Percentiles rank a stretch among this genome's conserved stretches.
Conservation (phyloP, 1,284 basidiomycete genomes). For the Ceratobasidium papillatum region DNA sequence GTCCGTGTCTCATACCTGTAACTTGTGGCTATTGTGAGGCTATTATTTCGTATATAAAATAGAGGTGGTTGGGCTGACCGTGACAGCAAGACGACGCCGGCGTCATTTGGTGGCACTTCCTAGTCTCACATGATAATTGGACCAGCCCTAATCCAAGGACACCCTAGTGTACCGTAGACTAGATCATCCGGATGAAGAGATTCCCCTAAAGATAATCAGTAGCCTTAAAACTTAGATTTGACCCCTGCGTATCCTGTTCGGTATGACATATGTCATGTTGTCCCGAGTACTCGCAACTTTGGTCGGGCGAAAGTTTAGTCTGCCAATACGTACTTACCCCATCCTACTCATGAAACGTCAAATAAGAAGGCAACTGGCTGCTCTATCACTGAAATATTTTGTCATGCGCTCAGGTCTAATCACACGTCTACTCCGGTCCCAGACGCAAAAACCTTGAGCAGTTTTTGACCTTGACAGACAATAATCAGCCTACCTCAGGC, state of each 20-base stretch:
- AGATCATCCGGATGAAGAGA: not conserved
- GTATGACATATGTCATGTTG: not conserved
- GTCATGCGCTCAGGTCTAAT: not conserved
- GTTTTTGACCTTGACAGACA: not conserved
- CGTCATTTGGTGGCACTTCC: not conserved
- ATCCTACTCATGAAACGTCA: not conserved
- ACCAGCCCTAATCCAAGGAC: not conserved
- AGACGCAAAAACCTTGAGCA: not conserved
- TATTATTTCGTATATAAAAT: not conserved
- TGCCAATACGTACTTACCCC: constrained; percentile 2
- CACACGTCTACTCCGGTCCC: not conserved
- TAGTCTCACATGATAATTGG: not conserved
- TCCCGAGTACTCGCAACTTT: not conserved
- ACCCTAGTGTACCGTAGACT: not conserved
- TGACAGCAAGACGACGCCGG: constrained; percentile 2
- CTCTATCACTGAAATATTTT: not conserved
- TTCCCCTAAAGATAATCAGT: not conserved
- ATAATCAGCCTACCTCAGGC: not conserved
- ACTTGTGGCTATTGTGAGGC: not conserved
- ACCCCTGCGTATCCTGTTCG: constrained; percentile 1
- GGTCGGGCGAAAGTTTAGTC: constrained; percentile 4
- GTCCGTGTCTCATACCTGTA: constrained; percentile 1
- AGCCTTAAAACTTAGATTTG: not conserved
- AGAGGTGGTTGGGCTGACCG: constrained; percentile 10
- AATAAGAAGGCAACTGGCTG: not conserved